phyloP scores from a whole-genome alignment of 2,329 filamentous ascomycete genomes.

The Cadophora malorum region DNA sequence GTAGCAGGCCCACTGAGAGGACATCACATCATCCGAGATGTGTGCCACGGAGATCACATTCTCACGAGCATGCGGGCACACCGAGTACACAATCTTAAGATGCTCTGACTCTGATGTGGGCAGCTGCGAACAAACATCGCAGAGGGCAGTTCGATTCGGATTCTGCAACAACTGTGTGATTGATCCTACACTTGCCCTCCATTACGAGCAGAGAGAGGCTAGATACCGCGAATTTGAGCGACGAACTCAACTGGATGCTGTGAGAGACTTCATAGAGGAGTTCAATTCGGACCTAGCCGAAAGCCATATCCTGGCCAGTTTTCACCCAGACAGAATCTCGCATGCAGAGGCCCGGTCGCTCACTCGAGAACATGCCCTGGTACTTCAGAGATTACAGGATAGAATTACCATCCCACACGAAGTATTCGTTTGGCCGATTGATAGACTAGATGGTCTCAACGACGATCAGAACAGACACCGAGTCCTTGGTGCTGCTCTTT shows the following conservation, averaged over 20 bases:
- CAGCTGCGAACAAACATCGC: not conserved
- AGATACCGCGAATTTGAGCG: not conserved
- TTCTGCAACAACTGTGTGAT: not conserved
- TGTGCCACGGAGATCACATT: slow-evolving; percentile 8
- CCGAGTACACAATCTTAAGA: not conserved
- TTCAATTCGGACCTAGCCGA: not conserved
- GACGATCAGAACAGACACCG: not conserved
- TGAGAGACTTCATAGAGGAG: not conserved
- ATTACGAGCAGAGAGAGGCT: not conserved
- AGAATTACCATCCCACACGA: not conserved
- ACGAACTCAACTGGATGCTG: not conserved
- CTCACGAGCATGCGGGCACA: not conserved
- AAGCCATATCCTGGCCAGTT: not conserved
- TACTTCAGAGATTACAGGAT: not conserved
- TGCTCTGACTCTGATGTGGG: not conserved
- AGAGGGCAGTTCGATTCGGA: not conserved
- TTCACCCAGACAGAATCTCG: not conserved
- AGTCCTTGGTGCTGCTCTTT: not conserved
- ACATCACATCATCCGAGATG: not conserved
- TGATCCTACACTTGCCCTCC: not conserved
- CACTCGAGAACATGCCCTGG: not conserved
- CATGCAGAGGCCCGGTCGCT: not conserved
- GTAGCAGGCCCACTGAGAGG: not conserved
- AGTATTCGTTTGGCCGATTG: not conserved
- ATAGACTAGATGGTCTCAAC: not conserved